Percentiles rank a stretch among this genome's conserved stretches.
These are phyloP conservation scores for Leishmania braziliensis DNA, from an alignment of 208 protist species.

Conservation along the genomic window DNA sequence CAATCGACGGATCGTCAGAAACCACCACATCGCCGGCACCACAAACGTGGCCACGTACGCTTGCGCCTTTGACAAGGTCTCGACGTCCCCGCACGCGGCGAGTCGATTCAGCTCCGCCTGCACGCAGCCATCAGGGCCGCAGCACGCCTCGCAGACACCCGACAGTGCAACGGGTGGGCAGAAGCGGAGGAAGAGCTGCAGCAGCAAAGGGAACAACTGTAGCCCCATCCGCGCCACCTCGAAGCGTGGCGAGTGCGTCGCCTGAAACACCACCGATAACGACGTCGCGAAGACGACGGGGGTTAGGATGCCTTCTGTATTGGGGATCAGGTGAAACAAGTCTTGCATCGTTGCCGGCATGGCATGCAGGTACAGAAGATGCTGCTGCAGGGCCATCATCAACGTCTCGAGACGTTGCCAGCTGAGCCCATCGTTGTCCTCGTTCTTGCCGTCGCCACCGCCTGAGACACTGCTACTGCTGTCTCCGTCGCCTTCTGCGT, in stretches of 20 bases:
- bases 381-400: slow-evolving; percentile 80
- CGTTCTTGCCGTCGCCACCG: not conserved
- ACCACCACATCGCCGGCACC: slow-evolving; percentile 65
- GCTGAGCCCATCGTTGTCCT: slow-evolving; percentile 18
- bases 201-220: slow-evolving; percentile 70
- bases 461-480: not conserved
- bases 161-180: slow-evolving; percentile 15
- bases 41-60: slow-evolving; percentile 35
- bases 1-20: slow-evolving; percentile 37
- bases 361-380: slow-evolving; percentile 36
- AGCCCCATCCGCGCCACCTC: slow-evolving; percentile 71
- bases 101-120: slow-evolving; percentile 28
- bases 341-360: slow-evolving; percentile 19
- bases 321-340: slow-evolving; percentile 19
- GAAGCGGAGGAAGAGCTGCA: slow-evolving; percentile 71
- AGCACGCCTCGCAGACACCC: slow-evolving; percentile 38
- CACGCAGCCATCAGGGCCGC: slow-evolving; percentile 22
- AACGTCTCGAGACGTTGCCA: slow-evolving; percentile 81
- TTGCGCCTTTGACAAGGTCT: slow-evolving; percentile 17
- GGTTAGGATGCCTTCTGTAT: slow-evolving; percentile 9
- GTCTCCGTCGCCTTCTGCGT: slow-evolving; percentile 17
- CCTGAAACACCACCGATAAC: slow-evolving; percentile 28
- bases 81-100: slow-evolving; percentile 6
- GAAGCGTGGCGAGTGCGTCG: slow-evolving; percentile 44
- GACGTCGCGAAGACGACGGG: slow-evolving; percentile 14